A percentile compares a stretch with the other conserved stretches of the same genome.
Conservation (phyloP, 768 basidiomycete species). For the Megacollybia marginata region DNA sequence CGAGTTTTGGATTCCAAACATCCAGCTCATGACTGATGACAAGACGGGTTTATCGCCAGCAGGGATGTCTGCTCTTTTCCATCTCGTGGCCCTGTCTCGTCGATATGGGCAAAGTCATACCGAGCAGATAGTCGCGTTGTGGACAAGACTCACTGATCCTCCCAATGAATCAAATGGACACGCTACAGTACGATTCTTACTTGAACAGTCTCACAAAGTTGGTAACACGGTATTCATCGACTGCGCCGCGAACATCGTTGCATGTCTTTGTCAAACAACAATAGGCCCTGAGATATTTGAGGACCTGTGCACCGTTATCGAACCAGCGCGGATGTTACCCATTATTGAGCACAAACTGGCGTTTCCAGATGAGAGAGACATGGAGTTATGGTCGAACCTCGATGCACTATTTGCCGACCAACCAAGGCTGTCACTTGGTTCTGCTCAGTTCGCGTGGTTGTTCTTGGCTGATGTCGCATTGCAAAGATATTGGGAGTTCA, state of each 20-base stretch:
- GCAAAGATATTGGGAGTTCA: conserved; percentile 70
- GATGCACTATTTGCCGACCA: conserved; percentile 69
- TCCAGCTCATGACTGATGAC: conserved; percentile 62
- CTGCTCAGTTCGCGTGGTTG: conserved; percentile 84
- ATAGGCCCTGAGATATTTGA: conserved; percentile 70
- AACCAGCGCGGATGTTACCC: conserved; percentile 79
- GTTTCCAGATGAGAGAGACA: conserved; percentile 55
- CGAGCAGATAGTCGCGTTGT: conserved; percentile 74
- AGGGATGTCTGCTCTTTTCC: conserved; percentile 62
- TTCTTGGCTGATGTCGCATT: conserved; percentile 74
- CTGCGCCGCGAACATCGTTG: conserved; percentile 75
- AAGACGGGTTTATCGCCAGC: conserved; percentile 46
- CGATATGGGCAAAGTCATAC: conserved; percentile 68
- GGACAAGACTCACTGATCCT: conserved; percentile 70
- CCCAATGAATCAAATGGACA: conserved; percentile 70
- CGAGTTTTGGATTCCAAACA: conserved; percentile 76
- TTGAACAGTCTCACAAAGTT: conserved; percentile 84
- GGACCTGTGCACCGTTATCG: conserved; percentile 79
- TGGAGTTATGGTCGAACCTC: conserved; percentile 75
- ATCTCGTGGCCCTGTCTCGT: conserved; percentile 77
- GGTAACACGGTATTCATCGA: conserved; percentile 70
- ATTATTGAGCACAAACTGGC: conserved; percentile 64
- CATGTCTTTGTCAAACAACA: conserved; percentile 73
- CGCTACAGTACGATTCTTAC: conserved; percentile 72
- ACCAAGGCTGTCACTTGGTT: conserved; percentile 63